Conservation (phyloP, 2,329 filamentous ascomycete species). For the Monilinia polystroma region DNA sequence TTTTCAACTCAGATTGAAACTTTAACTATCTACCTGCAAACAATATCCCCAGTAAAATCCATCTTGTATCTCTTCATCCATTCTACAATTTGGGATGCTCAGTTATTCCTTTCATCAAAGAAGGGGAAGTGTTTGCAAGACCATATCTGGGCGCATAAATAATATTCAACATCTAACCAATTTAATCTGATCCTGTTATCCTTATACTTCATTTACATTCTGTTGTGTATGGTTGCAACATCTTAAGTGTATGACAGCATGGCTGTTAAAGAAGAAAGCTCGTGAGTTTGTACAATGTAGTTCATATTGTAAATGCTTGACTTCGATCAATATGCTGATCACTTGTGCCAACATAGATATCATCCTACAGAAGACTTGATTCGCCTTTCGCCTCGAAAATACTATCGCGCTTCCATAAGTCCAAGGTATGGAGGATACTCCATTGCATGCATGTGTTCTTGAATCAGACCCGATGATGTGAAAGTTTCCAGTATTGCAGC, state of each 20-base stretch:
- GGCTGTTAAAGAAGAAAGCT: constrained; percentile 55
- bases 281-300: constrained; percentile 44
- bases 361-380: constrained; percentile 66
- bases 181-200: background rate
- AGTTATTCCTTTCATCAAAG: background rate
- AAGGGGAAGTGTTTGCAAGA: background rate
- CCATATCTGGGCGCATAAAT: background rate
- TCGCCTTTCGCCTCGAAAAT: constrained; percentile 58
- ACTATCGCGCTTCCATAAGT: constrained; percentile 65
- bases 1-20: background rate
- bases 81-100: background rate
- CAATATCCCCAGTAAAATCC: background rate
- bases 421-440: constrained; percentile 54
- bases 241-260: constrained; percentile 44
- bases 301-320: background rate
- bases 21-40: background rate
- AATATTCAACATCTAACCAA: background rate
- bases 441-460: constrained; percentile 2
- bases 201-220: background rate
- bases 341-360: constrained; percentile 47
- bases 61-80: constrained; percentile 4
- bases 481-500: background rate
- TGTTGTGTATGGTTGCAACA: constrained; percentile 21
- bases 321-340: constrained; percentile 1
- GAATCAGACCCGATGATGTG: background rate